phyloP scores from a whole-genome alignment of 2,329 filamentous ascomycete genomes.

The Ascomycota sp. region DNA sequence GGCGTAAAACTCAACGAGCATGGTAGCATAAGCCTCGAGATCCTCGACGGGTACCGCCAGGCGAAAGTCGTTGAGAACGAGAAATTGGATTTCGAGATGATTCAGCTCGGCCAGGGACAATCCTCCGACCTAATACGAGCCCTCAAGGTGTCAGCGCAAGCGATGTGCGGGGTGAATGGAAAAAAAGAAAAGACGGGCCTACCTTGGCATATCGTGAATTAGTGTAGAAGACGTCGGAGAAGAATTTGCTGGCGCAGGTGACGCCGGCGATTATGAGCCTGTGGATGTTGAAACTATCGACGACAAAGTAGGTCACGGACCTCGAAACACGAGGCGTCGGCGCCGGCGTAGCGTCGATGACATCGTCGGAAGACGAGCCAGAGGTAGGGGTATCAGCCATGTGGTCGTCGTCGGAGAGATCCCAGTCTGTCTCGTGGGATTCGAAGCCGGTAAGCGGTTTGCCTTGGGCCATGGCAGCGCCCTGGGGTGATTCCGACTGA shows the following conservation, averaged over 20 bases:
- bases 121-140: conserved; percentile 56
- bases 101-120: conserved; percentile 83
- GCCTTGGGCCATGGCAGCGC: conserved; percentile 11
- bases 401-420: conserved; percentile 28
- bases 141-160: conserved; percentile 5
- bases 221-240: conserved; percentile 96
- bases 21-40: conserved; percentile 89
- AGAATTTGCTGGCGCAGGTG: conserved; percentile 97
- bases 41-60: conserved; percentile 87
- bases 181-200: too few species aligned
- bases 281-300: conserved; percentile 98
- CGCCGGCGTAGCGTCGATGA: conserved; percentile 8
- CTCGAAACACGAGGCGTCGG: conserved; percentile 5
- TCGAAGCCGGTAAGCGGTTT: conserved; percentile 6
- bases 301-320: conserved; percentile 56
- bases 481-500: conserved; percentile 6
- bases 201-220: conserved; percentile 99
- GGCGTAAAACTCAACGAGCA: conserved; percentile 96
- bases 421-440: conserved; percentile 26
- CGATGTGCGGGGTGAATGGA: too few species aligned
- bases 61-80: conserved; percentile 88
- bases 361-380: too few species aligned
- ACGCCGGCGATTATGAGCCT: conserved; percentile 90
- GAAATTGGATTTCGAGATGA: conserved; percentile 86
- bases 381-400: too few species aligned